Conservation (phyloP, 768 basidiomycete species). For the Naganishia vaughanmartiniae region DNA sequence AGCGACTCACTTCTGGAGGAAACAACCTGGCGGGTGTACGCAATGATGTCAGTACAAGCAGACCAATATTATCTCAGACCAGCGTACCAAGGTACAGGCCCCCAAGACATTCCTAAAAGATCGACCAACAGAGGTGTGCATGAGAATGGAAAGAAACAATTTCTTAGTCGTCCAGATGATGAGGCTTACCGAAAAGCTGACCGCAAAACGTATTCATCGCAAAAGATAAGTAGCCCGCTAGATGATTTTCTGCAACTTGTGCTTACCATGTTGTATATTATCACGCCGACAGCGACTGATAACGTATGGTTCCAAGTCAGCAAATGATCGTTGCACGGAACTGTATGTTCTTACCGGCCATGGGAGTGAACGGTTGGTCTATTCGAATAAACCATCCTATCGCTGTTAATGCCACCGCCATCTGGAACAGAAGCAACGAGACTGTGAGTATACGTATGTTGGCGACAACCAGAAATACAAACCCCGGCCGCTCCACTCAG, state of each 20-base stretch:
- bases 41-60: constrained; percentile 3
- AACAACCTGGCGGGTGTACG: constrained; percentile 54
- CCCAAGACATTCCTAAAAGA: constrained; percentile 78
- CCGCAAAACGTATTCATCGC: too few species aligned
- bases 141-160: not conserved
- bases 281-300: constrained; percentile 78
- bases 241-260: not conserved
- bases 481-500: constrained; percentile 79
- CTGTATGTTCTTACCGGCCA: constrained; percentile 52
- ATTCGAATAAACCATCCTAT: constrained; percentile 94
- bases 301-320: not conserved
- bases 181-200: constrained; percentile 3
- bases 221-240: not conserved
- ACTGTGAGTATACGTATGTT: not conserved
- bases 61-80: too few species aligned
- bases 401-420: constrained; percentile 73
- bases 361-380: constrained; percentile 77
- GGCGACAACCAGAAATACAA: constrained; percentile 39
- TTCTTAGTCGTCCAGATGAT: constrained; percentile 59
- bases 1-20: constrained; percentile 69
- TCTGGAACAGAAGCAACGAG: constrained; percentile 55
- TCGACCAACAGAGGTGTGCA: not conserved
- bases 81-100: constrained; percentile 73
- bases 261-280: constrained; percentile 77
- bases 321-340: not conserved